Percentiles rank a stretch among this genome's conserved stretches.
phyloP scores from a whole-genome alignment of 768 basidiomycete genomes.

The Mycena sanguinolenta region DNA sequence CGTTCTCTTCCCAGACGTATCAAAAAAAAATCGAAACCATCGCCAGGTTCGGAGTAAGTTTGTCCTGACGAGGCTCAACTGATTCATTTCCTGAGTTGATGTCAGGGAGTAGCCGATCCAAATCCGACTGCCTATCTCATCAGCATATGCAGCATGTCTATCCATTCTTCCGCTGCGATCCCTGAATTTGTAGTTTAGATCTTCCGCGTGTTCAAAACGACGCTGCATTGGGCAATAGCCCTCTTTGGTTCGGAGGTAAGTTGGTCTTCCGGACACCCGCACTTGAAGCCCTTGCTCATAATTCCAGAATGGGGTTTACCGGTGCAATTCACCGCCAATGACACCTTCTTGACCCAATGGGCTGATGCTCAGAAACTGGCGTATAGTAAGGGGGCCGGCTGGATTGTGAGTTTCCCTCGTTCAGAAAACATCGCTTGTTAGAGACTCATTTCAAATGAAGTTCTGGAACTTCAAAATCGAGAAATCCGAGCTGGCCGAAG shows the following conservation, averaged over 20 bases:
- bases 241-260: slow-evolving; percentile 64
- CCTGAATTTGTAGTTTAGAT: slow-evolving; percentile 55
- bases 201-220: slow-evolving; percentile 67
- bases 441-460: slow-evolving; percentile 34
- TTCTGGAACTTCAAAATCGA: slow-evolving; percentile 86
- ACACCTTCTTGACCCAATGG: slow-evolving; percentile 67
- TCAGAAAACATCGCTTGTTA: no score
- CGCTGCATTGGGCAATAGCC: slow-evolving; percentile 57
- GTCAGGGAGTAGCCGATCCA: slow-evolving; percentile 77
- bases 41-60: slow-evolving; percentile 69
- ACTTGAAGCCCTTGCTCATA: not conserved
- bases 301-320: slow-evolving; percentile 66
- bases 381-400: slow-evolving; percentile 65
- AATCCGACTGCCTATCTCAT: slow-evolving; percentile 75
- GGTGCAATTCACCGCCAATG: slow-evolving; percentile 67
- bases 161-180: not conserved
- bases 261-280: not conserved
- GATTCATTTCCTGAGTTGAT: slow-evolving; percentile 20
- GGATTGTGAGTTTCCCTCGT: slow-evolving; percentile 61
- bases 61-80: slow-evolving; percentile 4
- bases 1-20: not conserved
- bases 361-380: slow-evolving; percentile 74
- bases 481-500: slow-evolving; percentile 62
- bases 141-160: slow-evolving; percentile 75
- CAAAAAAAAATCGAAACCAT: not conserved